Evolutionary conservation across 1,284 basidiomycete species (phyloP), one percentile per base, ranked within the genome.

Genomic region (Boletus holoroseus): DNA sequence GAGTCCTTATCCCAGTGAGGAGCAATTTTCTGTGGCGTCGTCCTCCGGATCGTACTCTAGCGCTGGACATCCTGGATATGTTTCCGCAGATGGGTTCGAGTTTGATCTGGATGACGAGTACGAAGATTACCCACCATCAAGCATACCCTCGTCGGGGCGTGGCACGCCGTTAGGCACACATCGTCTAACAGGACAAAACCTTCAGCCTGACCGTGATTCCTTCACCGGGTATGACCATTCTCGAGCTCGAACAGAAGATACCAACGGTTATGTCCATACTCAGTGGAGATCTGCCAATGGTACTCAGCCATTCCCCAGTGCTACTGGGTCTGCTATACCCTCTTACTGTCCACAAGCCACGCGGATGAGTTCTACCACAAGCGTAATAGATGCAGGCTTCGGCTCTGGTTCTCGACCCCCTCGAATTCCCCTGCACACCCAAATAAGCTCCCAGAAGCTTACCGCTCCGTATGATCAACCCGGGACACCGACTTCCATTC

Each of bases 241-340:
- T 16, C 75, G 88, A 35, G 83, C 83, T n/a, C 76, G 82, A 56
- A 87, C 87, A 11, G 88, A 91, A 62, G 86, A 88, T 62, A 73
- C 76, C 47, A 81, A 79, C 56, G 82, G 85, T 2, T 73, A 78
- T 15, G 72, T 77, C 16, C 82, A 88, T 71, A 72, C 75, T 1
- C 82, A 83, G 55, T 88, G 86, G 86, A 72, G 81, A 58, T 63
- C 62, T 26, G 47, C 59, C n/a, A 73, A 67, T 54, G 71, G 66
- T 35, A 59, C 57, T 37, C 63, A 64, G n/a, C 64, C 53, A 13
- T 62, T 71, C 24, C 62, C 68, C 37, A 53, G 58, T 35, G 41
- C 51, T 39, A 30, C 52, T 15, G 36, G 20, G 13, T 41, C 58
- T 37, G 35, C 49, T 16, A 36, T 48, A 37, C 50, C 55, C 22